Evolutionary conservation across 2,329 filamentous ascomycete species (phyloP).

Genomic region (Coniochaeta prunicola): DNA sequence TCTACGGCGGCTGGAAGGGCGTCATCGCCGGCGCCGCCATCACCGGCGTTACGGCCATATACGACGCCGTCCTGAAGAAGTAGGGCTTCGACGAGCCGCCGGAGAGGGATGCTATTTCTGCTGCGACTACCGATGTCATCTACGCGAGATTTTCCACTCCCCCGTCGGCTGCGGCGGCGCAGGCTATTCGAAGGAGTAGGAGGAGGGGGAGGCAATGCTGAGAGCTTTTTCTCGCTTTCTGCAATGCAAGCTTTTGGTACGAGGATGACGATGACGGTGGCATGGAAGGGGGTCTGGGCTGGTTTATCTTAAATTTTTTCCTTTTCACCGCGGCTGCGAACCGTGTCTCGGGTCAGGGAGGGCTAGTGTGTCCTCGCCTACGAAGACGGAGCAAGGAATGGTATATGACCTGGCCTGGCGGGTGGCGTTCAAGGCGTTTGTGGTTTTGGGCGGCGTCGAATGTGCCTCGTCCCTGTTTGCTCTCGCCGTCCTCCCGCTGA

Average conservation of each 20-base stretch:
- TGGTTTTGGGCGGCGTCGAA: neutral
- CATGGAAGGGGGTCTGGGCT: neutral
- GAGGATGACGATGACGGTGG: neutral
- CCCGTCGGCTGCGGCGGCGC: neutral
- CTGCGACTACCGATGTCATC: neutral
- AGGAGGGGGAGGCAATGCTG: neutral
- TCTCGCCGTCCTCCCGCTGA: neutral
- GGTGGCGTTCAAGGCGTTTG: neutral
- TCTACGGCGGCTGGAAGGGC: conserved; percentile 67
- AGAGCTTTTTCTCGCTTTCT: neutral
- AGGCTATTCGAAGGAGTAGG: neutral
- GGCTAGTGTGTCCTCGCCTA: no score
- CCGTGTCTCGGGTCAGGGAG: no score
- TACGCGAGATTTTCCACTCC: neutral
- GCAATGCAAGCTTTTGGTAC: neutral
- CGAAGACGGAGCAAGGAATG: neutral
- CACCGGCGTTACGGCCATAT: conserved; percentile 62
- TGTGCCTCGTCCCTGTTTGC: neutral
- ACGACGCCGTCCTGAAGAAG: conserved; percentile 70
- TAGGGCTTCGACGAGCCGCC: conserved; percentile 22
- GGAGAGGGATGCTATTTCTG: neutral
- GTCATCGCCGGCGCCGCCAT: conserved; percentile 62
- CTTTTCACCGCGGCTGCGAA: neutral
- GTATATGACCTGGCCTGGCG: neutral
- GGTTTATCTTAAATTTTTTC: neutral